These are phyloP conservation scores for Exophiala spinifera DNA, from an alignment of 2,329 filamentous ascomycete genomes.

Conservation along the genomic window DNA sequence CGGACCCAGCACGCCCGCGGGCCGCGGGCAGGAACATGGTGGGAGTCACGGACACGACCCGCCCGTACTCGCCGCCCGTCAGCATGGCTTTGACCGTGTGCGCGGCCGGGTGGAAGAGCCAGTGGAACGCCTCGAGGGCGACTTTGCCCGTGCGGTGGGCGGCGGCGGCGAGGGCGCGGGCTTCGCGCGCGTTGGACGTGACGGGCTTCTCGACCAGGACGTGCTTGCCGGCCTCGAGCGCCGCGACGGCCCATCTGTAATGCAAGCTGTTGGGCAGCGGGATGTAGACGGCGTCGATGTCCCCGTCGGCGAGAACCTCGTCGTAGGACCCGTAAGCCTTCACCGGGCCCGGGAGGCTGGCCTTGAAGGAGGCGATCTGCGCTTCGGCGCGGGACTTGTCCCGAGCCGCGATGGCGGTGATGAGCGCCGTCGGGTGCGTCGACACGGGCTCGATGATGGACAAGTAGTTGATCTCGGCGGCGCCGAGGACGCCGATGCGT, in stretches of 20 bases:
- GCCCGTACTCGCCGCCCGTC: conserved; percentile 4
- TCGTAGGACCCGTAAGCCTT: conserved; percentile 21
- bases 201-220: conserved; percentile 57
- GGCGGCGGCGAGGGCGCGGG: conserved; percentile 43
- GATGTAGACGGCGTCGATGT: conserved; percentile 52
- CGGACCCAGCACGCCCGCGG: neutral
- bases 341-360: conserved; percentile 40
- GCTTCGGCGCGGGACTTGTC: conserved; percentile 46
- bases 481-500: neutral
- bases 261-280: conserved; percentile 53
- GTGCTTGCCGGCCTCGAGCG: conserved; percentile 52
- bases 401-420: conserved; percentile 54
- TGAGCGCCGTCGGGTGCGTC: conserved; percentile 53
- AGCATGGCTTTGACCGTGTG: conserved; percentile 38
- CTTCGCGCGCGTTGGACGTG: conserved; percentile 48
- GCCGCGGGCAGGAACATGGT: neutral
- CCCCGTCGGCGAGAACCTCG: conserved; percentile 46
- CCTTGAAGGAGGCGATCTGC: conserved; percentile 46
- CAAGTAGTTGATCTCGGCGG: conserved; percentile 7
- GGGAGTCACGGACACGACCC: neutral
- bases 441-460: conserved; percentile 46
- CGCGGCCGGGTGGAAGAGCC: conserved; percentile 51
- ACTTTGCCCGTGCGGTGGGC: conserved; percentile 41
- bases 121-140: conserved; percentile 54
- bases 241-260: conserved; percentile 48